These are phyloP conservation scores for Vigna radiata DNA, from an alignment of 306 rosid species.

Conservation along the genomic window DNA sequence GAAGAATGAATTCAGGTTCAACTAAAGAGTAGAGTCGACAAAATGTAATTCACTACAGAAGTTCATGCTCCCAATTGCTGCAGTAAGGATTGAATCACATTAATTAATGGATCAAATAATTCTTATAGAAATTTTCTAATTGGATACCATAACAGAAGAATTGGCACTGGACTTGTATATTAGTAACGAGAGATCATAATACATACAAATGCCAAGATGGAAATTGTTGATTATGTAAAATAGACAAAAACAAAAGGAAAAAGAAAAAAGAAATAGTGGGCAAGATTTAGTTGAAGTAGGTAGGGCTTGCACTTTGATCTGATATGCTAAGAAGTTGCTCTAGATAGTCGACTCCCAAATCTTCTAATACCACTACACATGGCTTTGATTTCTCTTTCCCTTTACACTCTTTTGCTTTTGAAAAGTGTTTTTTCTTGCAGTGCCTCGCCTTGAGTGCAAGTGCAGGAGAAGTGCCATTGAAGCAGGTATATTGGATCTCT, in stretches of 20 bases:
- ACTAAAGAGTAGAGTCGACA: not conserved
- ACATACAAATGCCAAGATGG: not conserved
- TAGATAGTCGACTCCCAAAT: conserved; percentile 71
- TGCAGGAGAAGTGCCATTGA: conserved; percentile 60
- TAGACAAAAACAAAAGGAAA: not conserved
- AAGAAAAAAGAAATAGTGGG: not conserved
- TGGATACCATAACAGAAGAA: not conserved
- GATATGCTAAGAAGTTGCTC: conserved; percentile 60
- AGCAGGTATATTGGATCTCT: conserved; percentile 27
- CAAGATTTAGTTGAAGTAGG: not conserved
- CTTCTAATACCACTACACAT: conserved; percentile 52
- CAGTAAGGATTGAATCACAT: not conserved
- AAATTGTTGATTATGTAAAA: not conserved
- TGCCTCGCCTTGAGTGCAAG: conserved; percentile 57
- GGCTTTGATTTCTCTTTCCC: conserved; percentile 21
- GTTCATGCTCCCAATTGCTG: not conserved
- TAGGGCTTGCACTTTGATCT: conserved; percentile 33
- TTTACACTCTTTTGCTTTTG: conserved; percentile 18
- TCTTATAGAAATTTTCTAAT: not conserved
- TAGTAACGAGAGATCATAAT: not conserved
- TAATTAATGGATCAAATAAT: not conserved
- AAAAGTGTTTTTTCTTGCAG: conserved; percentile 25
- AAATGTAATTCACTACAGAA: not conserved
- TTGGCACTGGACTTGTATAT: not conserved
- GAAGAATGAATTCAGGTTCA: not conserved